Base-by-base conservation (phyloP, 495 filamentous ascomycete genomes). In the Daldinia childiae region DNA sequence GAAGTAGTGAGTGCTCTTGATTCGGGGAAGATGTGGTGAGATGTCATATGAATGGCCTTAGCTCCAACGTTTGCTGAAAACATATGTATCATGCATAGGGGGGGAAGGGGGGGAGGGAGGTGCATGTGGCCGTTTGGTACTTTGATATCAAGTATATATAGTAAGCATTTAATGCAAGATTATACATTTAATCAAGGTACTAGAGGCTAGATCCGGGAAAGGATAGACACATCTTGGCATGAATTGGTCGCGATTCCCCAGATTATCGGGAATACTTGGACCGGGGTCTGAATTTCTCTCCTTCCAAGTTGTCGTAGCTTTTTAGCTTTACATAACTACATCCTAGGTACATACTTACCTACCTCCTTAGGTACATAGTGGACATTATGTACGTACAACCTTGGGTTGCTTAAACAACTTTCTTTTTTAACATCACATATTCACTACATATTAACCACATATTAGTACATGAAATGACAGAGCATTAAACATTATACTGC, bases 181-280 rank as follows among this genome's bases (percentile, higher is more conserved):
- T 12, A 17, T 71, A 71, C 68, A 4, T 52, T 12, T 1, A 8
- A 29, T 24, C 0, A 5, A 58, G 34, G 68, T 71, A 66, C 32
- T 17, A 0, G 14, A 54, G 24, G 36, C 45, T 64, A 64, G 64
- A 64, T 68, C 59, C 54, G 55, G 60, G 48, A 72, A 45, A 12
- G 59, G 60, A 72, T 68, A 64, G 64, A 57, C 64, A 43, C 57
- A 58, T 67, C 64, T 67, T 72, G 69, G 69, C 69, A 36, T 36
- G 64, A 48, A 67, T 60, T 72, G 60, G 62, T 63, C 52, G 71
- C 71, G 66, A 59, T 69, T 69, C 71, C 71, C 71, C 71, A 73
- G 71, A 73, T 73, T 73, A 52, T 66, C 70, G 64, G 70, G 21
- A 68, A 12, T 14, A 58, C 8, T 62, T 52, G 32, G 50, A 50